Base-by-base conservation (phyloP, 2,329 filamentous ascomycete species). In the Scolecobasidium constrictum region DNA sequence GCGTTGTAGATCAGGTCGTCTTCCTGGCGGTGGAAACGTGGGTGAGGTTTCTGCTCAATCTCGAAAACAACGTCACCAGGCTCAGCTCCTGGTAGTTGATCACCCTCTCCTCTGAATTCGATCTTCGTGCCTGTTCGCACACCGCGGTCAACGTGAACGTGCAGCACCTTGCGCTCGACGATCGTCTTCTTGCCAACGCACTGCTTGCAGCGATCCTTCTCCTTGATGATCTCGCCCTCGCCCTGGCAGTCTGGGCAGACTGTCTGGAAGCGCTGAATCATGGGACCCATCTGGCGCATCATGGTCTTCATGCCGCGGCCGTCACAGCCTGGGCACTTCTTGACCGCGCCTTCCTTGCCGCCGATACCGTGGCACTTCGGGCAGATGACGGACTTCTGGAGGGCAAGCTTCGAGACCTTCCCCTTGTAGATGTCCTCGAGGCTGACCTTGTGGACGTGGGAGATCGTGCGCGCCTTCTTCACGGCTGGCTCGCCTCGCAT, bases 251-350 rank as follows among this genome's bases (percentile, higher is more conserved):
- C 93, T 20, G 88, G 85, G 76, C 92, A 98, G 55, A 95, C 88
- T 21, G 90, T 96, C 74, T 98, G 92, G 79, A 98, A 98, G 46
- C 92, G 86, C 71, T 98, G 93, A 55, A 98, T 96, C 92, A 98
- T 98, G 47, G 92, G 92, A 40, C 92, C 92, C 88, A 98, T 96
- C 69, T 98, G 92, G 61, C 93, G 84, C 92, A 98, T 95, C 90
- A 98, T 96, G 33, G 86, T 95, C 83, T 96, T 96, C 85, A 95
- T 94, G 66, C 92, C 92, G 50, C 83, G 78, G 52, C 92, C 92
- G 56, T 94, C 86, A 64, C 92, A 98, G 58, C 86, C 84, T 33
- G 77, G 60, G 67, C 92, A 98, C 57, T 83, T 85, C 71, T 88
- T 90, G 51, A 96, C 90, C n/a, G 92, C 86, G 50, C 92, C 92